Conservation (phyloP, 2,329 filamentous ascomycete species). For the Ploettnerulaceae sp. region DNA sequence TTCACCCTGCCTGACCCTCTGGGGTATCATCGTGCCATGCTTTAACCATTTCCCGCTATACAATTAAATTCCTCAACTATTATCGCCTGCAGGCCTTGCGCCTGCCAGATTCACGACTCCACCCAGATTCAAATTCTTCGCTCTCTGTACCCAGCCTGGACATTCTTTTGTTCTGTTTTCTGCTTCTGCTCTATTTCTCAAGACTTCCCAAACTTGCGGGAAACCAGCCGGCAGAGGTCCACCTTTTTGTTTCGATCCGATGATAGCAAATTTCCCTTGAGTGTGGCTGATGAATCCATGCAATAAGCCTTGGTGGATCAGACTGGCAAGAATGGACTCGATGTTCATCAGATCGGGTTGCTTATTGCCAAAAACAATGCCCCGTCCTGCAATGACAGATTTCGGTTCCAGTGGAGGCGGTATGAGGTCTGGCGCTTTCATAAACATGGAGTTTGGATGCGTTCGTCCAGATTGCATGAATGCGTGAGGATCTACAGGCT, state of each 20-base stretch:
- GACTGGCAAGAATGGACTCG: slow-evolving; percentile 70
- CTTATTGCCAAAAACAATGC: slow-evolving; percentile 60
- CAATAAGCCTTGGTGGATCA: slow-evolving; percentile 76
- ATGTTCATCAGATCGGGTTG: slow-evolving; percentile 57
- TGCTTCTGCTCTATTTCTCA: slow-evolving; percentile 55
- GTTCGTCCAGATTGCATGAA: slow-evolving; percentile 31
- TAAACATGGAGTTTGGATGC: slow-evolving; percentile 46
- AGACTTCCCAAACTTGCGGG: slow-evolving; percentile 66
- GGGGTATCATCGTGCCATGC: too few species aligned
- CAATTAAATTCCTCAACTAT: slow-evolving; percentile 10
- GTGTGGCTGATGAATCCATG: slow-evolving; percentile 79
- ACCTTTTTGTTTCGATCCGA: slow-evolving; percentile 65
- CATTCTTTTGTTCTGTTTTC: slow-evolving; percentile 51
- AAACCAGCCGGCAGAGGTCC: slow-evolving; percentile 67
- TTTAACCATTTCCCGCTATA: too few species aligned
- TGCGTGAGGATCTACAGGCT: slow-evolving; percentile 29
- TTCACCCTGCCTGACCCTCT: too few species aligned
- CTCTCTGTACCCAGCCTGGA: slow-evolving; percentile 66
- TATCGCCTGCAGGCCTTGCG: slow-evolving; percentile 45
- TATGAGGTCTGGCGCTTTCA: slow-evolving; percentile 40
- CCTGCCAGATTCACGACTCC: slow-evolving; percentile 54
- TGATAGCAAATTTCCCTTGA: slow-evolving; percentile 73
- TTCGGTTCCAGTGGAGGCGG: slow-evolving; percentile 44
- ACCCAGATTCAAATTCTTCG: slow-evolving; percentile 38
- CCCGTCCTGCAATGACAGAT: slow-evolving; percentile 51